These are phyloP conservation scores for Gliomastix tumulicola DNA, from an alignment of 2,329 filamentous ascomycete genomes.

Conservation along the genomic window DNA sequence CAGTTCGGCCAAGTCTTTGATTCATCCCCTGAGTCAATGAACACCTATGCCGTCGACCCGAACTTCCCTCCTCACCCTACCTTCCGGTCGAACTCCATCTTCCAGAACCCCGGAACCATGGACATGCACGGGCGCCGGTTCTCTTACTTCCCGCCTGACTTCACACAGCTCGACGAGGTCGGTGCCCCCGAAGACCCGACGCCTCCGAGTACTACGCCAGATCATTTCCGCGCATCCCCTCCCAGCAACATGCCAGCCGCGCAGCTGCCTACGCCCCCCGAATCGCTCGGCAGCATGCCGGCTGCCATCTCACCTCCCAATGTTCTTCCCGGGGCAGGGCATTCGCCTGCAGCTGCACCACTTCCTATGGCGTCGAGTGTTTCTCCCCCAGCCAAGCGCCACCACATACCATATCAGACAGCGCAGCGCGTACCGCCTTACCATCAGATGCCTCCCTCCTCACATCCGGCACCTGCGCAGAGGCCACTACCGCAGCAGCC, in stretches of 20 bases:
- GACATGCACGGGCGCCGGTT: slow-evolving; percentile 50
- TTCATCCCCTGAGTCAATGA: slow-evolving; percentile 45
- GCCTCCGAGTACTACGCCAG: slow-evolving; percentile 19
- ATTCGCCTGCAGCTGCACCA: neutral
- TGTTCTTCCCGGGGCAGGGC: slow-evolving; percentile 19
- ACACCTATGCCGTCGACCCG: slow-evolving; percentile 34
- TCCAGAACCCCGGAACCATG: slow-evolving; percentile 48
- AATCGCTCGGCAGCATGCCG: slow-evolving; percentile 27
- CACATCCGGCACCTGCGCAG: slow-evolving; percentile 25
- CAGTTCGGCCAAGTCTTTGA: slow-evolving; percentile 55
- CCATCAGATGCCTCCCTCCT: slow-evolving; percentile 14
- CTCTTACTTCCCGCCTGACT: slow-evolving; percentile 58
- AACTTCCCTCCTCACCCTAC: slow-evolving; percentile 39
- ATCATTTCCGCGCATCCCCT: slow-evolving; percentile 15
- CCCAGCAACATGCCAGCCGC: slow-evolving; percentile 15
- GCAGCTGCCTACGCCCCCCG: slow-evolving; percentile 35
- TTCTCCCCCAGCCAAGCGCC: neutral
- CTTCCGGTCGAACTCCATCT: slow-evolving; percentile 62
- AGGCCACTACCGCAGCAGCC: slow-evolving; percentile 31
- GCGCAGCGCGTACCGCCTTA: slow-evolving; percentile 4
- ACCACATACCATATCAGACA: slow-evolving; percentile 2
- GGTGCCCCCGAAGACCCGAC: slow-evolving; percentile 23
- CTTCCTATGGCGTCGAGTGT: neutral
- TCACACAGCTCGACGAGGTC: slow-evolving; percentile 21
- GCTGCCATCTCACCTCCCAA: slow-evolving; percentile 29